Evolutionary conservation across 306 rosid species (phyloP), one percentile per base, ranked within the genome.

Genomic region (Ormosia emarginata): DNA sequence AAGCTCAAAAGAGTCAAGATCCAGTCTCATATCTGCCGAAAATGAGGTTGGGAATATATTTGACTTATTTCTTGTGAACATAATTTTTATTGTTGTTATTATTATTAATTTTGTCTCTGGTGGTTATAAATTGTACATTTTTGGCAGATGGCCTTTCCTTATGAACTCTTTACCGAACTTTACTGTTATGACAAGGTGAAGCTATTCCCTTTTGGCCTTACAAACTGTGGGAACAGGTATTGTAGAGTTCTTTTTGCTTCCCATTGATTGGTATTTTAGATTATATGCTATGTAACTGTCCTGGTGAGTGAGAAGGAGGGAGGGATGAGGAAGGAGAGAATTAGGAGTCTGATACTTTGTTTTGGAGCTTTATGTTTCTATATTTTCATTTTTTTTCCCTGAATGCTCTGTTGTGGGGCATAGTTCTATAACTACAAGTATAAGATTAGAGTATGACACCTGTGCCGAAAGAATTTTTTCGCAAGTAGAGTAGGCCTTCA

Each of bases 161-260:
- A 89, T 70, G 91, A 90, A 52, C 81, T 87, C 63, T 92, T 90
- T 49, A 69, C 58, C 80, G 87, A 90, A 59, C 91, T 92, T 56
- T 92, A 90, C 84, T 83, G 90, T 68, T 65, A 68, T 81, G 85
- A 92, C 85, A 88, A 83, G 86, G 81, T 84, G 88, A 87, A 88
- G 58, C 87, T 89, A 70, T 78, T 56, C 50, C 94, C 94, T 50
- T 92, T 92, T 80, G 97, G 97, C 82, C 93, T 92, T 49, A 75
- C 81, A 74, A 92, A 92, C 82, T 89, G 91, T 79, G 97, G 97
- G 63, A 92, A 92, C 90, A 92, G 94, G 97, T 92, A 85, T 79
- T 33, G 58, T 71, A 40, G 69, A 80, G 74, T 68, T 81, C 37
- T 79, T 79, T 55, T 44, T 44, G 71, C 78, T 79, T 75, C 14